These are phyloP conservation scores for Thinopyrum elongatum DNA, from an alignment of 176 grass and related monocot species.

Conservation along the genomic window DNA sequence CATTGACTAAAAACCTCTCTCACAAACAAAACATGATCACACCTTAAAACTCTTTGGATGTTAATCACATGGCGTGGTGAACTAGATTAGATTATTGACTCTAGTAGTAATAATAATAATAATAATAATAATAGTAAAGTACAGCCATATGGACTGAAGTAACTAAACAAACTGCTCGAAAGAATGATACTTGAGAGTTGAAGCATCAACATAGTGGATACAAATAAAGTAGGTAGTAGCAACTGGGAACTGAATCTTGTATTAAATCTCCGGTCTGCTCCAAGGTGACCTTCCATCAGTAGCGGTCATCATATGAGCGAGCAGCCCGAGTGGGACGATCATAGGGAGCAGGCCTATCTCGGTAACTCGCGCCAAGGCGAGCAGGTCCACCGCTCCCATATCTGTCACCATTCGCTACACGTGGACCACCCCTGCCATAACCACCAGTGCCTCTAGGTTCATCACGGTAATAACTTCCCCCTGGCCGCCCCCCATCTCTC, in stretches of 20 bases:
- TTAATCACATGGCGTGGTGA: no score
- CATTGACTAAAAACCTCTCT: no score
- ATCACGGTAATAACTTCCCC: constrained; percentile 66
- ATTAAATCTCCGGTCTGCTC: constrained; percentile 10
- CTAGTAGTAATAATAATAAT: no score
- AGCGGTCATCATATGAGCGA: constrained; percentile 69
- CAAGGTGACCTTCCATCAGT: constrained; percentile 47
- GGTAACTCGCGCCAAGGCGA: constrained; percentile 55
- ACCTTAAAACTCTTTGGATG: no score
- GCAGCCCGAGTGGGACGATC: constrained; percentile 66
- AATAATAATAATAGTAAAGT: constrained; percentile 6
- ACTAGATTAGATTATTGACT: no score
- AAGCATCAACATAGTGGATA: constrained; percentile 25
- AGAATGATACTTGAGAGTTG: background rate
- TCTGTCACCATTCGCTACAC: constrained; percentile 42
- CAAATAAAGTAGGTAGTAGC: constrained; percentile 24
- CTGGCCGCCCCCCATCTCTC: constrained; percentile 49
- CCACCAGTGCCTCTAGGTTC: constrained; percentile 46
- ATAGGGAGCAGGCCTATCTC: constrained; percentile 70
- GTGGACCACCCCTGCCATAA: constrained; percentile 64
- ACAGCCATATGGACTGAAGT: constrained; percentile 14
- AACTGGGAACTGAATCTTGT: constrained; percentile 26
- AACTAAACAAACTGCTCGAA: constrained; percentile 34
- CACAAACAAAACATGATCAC: no score
- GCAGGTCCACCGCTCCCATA: constrained; percentile 53